Evolutionary conservation across 345 rosid genomes (phyloP).

Genomic region (Turnera subulata): DNA sequence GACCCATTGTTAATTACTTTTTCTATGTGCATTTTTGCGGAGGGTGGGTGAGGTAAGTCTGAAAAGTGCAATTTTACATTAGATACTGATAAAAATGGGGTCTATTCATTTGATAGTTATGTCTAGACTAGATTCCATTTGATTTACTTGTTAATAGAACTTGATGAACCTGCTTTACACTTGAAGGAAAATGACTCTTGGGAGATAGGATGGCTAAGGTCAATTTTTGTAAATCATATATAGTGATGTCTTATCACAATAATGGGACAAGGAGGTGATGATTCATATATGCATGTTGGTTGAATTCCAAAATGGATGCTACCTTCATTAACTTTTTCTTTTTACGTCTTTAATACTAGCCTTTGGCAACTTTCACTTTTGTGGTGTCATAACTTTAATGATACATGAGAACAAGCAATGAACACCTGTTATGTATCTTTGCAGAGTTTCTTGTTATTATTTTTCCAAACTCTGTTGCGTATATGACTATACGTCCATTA

Average conservation of each 20-base stretch:
- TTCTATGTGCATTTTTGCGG: not conserved
- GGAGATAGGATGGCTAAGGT: not conserved
- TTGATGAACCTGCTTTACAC: not conserved
- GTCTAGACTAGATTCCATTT: too few relatives aligned
- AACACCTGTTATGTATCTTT: too few relatives aligned
- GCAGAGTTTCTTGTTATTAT: too few relatives aligned
- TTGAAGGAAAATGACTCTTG: not conserved
- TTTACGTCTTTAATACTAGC: not conserved
- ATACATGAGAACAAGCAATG: too few relatives aligned
- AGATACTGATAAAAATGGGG: not conserved
- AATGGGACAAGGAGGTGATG: not conserved
- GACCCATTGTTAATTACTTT: not conserved
- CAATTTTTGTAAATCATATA: not conserved
- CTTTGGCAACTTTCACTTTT: too few relatives aligned
- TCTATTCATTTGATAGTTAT: not conserved
- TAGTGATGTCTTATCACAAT: conserved; percentile 2
- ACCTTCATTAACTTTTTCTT: not conserved
- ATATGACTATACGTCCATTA: too few relatives aligned
- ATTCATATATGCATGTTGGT: conserved; percentile 1
- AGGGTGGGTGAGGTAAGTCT: not conserved
- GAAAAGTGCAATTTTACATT: not conserved
- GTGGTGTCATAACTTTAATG: too few relatives aligned
- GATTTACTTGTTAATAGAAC: too few relatives aligned
- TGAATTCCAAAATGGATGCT: not conserved
- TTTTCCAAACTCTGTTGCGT: too few relatives aligned